Conservation (phyloP, 257 asterid genomes). For the Solanum clarkiae region DNA sequence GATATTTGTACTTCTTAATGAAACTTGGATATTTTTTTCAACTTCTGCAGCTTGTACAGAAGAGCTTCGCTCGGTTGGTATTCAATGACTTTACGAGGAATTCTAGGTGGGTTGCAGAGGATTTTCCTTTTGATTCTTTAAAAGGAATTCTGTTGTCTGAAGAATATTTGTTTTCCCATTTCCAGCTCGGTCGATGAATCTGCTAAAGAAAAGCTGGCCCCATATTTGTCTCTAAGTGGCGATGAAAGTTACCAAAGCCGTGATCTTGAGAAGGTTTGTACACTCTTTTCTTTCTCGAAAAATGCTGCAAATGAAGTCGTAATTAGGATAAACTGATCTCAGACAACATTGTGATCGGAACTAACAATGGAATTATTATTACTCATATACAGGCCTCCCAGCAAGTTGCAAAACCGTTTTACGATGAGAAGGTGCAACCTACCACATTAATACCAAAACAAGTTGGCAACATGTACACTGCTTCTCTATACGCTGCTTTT, state of each 20-base stretch:
- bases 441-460: slow-evolving; percentile 87
- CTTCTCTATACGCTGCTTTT: slow-evolving; percentile 94
- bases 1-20: background rate
- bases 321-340: background rate
- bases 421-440: slow-evolving; percentile 79
- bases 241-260: slow-evolving; percentile 95
- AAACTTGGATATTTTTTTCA: background rate
- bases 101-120: slow-evolving; percentile 42
- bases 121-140: background rate
- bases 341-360: background rate
- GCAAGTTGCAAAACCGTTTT: slow-evolving; percentile 78
- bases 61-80: slow-evolving; percentile 85
- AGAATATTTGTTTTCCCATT: background rate
- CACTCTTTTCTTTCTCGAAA: background rate
- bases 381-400: slow-evolving; percentile 58
- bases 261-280: slow-evolving; percentile 94
- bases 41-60: slow-evolving; percentile 90
- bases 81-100: slow-evolving; percentile 57
- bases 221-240: slow-evolving; percentile 56
- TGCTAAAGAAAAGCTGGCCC: slow-evolving; percentile 62
- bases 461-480: slow-evolving; percentile 98
- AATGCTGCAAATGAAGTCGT: background rate
- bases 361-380: background rate
- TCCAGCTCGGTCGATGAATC: slow-evolving; percentile 76
- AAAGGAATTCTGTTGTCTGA: background rate